phyloP scores from a whole-genome alignment of 78 protist species.

The Salpingoeca rosetta region DNA sequence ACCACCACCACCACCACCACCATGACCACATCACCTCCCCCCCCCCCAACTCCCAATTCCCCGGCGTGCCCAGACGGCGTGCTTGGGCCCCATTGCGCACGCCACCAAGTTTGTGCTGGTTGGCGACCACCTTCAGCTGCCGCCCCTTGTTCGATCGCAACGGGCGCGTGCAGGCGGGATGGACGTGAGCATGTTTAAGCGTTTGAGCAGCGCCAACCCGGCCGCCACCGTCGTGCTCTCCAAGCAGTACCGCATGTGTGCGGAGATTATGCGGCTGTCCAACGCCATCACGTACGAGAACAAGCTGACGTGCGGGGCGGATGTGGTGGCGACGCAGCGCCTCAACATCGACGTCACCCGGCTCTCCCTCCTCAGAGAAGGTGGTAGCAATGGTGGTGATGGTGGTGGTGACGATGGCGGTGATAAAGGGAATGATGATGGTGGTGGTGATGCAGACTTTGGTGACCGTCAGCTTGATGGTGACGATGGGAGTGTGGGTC shows the following conservation, averaged over 20 bases:
- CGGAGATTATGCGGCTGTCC: slow-evolving; percentile 41
- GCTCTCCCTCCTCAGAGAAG: background rate
- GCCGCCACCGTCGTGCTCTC: slow-evolving; percentile 21
- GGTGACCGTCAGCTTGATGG: no score
- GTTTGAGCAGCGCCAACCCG: slow-evolving; percentile 27
- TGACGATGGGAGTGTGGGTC: no score
- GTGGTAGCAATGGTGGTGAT: no score
- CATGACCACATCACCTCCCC: no score
- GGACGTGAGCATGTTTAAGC: slow-evolving; percentile 37
- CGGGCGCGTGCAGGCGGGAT: slow-evolving; percentile 15
- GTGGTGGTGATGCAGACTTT: no score
- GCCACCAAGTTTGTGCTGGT: slow-evolving; percentile 60
- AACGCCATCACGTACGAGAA: slow-evolving; percentile 44
- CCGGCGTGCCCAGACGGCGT: slow-evolving; percentile 4
- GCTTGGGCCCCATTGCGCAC: slow-evolving; percentile 51
- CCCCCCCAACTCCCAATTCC: no score
- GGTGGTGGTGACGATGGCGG: no score
- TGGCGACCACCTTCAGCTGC: slow-evolving; percentile 75
- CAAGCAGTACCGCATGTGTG: slow-evolving; percentile 69
- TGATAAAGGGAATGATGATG: no score
- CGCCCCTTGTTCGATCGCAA: slow-evolving; percentile 21
- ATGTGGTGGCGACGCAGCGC: background rate
- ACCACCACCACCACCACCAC: background rate
- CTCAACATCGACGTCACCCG: background rate
- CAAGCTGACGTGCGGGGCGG: slow-evolving; percentile 37